Conservation (phyloP, 2,329 filamentous ascomycete species). For the Xylariaceae sp. region DNA sequence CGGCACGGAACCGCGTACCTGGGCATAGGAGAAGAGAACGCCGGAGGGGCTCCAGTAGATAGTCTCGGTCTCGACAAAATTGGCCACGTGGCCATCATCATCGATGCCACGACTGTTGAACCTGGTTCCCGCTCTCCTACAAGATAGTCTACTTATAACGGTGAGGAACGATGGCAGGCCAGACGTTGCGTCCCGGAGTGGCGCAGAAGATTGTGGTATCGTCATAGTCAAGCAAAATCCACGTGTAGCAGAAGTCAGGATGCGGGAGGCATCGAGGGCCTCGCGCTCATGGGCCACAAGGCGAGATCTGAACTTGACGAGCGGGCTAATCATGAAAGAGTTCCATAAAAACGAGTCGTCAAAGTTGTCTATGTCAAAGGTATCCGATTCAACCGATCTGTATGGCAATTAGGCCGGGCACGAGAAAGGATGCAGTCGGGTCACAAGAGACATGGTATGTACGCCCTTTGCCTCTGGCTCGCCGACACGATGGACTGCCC, state of each 20-base stretch:
- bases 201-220: slow-evolving; percentile 69
- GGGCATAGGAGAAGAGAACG: slow-evolving; percentile 84
- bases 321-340: slow-evolving; percentile 91
- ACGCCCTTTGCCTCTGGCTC: too few relatives aligned
- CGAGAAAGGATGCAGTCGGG: slow-evolving; percentile 4
- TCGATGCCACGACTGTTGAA: slow-evolving; percentile 98
- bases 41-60: slow-evolving; percentile 76
- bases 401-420: slow-evolving; percentile 1
- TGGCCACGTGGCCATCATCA: slow-evolving; percentile 93
- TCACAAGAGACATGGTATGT: not conserved
- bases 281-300: slow-evolving; percentile 67
- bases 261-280: slow-evolving; percentile 75
- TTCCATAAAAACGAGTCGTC: slow-evolving; percentile 96
- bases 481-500: too few relatives aligned
- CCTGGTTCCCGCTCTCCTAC: slow-evolving; percentile 80
- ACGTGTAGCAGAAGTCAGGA: slow-evolving; percentile 87
- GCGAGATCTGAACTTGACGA: slow-evolving; percentile 81
- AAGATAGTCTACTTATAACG: slow-evolving; percentile 86
- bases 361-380: slow-evolving; percentile 86
- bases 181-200: slow-evolving; percentile 55
- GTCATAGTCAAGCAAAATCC: slow-evolving; percentile 86
- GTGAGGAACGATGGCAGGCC: slow-evolving; percentile 79
- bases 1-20: slow-evolving; percentile 86
- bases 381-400: slow-evolving; percentile 65
- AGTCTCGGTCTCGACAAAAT: slow-evolving; percentile 97